Evolutionary conservation across 1,284 basidiomycete genomes (phyloP).

Genomic region (Rhodotorula sp.): DNA sequence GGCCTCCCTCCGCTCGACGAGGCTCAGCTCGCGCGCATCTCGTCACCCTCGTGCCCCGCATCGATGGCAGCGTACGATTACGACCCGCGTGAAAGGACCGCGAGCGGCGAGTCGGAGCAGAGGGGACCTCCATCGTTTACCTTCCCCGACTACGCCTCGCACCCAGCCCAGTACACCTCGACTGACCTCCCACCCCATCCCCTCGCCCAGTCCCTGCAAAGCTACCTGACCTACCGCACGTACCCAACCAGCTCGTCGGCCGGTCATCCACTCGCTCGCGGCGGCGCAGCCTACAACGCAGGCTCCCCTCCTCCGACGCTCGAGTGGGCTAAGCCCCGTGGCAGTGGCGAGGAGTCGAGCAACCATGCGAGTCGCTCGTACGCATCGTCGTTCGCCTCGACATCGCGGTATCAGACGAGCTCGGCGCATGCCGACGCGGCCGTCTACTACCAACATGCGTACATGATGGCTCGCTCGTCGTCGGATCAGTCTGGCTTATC

Average conservation of each 20-base stretch:
- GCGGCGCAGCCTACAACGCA: neutral
- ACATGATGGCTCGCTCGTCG: neutral
- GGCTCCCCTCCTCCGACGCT: neutral
- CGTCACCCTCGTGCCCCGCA: neutral
- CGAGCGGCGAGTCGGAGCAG: neutral
- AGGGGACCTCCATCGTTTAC: neutral
- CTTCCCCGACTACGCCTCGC: conserved; percentile 7
- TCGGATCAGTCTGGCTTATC: conserved; percentile 12
- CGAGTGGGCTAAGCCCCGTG: conserved; percentile 15
- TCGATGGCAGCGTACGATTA: neutral
- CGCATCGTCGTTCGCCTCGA: neutral
- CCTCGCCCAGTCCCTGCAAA: too few species aligned
- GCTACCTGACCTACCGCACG: neutral
- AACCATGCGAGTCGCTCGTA: neutral
- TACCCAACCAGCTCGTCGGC: neutral
- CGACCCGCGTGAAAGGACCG: conserved; percentile 3
- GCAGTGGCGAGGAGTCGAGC: neutral
- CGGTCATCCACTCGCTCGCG: neutral
- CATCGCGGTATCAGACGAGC: neutral
- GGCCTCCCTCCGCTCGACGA: neutral
- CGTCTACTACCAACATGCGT: conserved; percentile 3
- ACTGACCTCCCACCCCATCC: neutral
- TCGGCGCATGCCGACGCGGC: too few species aligned
- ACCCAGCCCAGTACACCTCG: neutral
- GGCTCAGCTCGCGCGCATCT: neutral